Evolutionary conservation across 805 yeast species (phyloP).

Genomic region (Hanseniaspora jakobsenii): DNA sequence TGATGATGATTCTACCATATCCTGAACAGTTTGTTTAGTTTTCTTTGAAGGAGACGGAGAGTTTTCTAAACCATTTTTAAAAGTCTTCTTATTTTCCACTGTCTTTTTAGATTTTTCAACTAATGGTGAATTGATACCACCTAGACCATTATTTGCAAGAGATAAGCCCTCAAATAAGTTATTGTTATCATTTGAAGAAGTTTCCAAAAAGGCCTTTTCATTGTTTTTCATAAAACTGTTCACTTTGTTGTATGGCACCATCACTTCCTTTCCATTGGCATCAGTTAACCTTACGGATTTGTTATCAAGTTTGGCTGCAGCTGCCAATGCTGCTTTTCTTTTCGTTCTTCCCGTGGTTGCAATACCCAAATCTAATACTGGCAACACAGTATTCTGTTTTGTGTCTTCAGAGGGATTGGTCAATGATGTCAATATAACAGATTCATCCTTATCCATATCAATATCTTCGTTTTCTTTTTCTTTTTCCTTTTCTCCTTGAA

Average conservation of each 20-base stretch:
- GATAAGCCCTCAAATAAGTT: conserved; percentile 9
- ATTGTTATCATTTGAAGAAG: neutral
- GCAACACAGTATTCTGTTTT: neutral
- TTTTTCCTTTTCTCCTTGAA: conserved; percentile 22
- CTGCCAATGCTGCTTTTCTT: conserved; percentile 14
- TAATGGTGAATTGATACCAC: conserved; percentile 8
- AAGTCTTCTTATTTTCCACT: too few relatives aligned
- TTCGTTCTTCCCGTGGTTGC: conserved; percentile 2
- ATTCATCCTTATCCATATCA: conserved; percentile 17
- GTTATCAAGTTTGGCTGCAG: conserved; percentile 20
- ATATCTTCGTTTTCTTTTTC: conserved; percentile 20
- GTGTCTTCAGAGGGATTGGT: conserved; percentile 17
- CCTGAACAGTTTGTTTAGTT: too few relatives aligned
- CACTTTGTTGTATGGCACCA: conserved; percentile 7
- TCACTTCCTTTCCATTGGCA: conserved; percentile 14
- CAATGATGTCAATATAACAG: conserved; percentile 12
- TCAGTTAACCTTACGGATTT: conserved; percentile 22
- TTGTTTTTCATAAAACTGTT: conserved; percentile 16
- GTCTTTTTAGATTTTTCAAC: neutral
- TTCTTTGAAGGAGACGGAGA: conserved; percentile 1
- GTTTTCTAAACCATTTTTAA: too few relatives aligned
- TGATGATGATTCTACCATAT: too few relatives aligned
- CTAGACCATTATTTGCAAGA: neutral
- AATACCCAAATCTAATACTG: neutral
- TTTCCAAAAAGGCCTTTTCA: too few relatives aligned